Evolutionary conservation across 2,329 filamentous ascomycete genomes (phyloP), one percentile per base, ranked within the genome.

Genomic region (Decorospora gaudefroyi): DNA sequence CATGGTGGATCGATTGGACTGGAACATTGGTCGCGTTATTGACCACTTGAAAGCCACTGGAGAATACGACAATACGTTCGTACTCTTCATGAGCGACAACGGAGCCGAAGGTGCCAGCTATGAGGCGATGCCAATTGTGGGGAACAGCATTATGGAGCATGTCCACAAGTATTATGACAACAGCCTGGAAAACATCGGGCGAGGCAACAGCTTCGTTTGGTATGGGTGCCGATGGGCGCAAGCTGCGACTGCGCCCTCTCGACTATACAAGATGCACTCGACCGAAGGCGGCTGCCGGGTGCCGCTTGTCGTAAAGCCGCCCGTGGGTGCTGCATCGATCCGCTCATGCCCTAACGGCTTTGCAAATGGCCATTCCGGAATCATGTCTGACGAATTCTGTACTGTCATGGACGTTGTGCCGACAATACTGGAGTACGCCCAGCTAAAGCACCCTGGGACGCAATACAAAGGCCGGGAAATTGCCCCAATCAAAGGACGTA

Each of bases 111-210:
- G 69, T 2, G 44, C 62, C 11, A 53, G 65, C 37, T 52, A 61
- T 27, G 68, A 68, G 42, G 53, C 53, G 9, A 13, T 49, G 6
- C 53, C 69, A 3, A 59, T 71, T 2, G 65, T 71, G 48, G 54
- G 55, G 13, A 61, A 15, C 54, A 62, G 11, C 6, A 40, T 41
- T 17, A 69, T 70, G 23, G 57, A 65, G 23, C n/a, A n/a, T n/a
- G n/a, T n/a, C n/a, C n/a, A n/a, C n/a, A 57, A 67, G 33, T 70
- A 71, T 43, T 71, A 70, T 43, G 61, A 72, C 44, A 72, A 72
- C 35, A 62, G 51, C n/a, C 53, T 67, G 12, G 66, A 67, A 3
- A 71, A 72, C 42, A 61, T 71, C 28, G 69, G 69, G 4, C 42
- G 46, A 4, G 49, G 41, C n/a, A 62, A 72, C 42, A 65, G 57